A percentile compares a stretch with the other conserved stretches of the same genome.
These are phyloP conservation scores for Suillus hirtellus DNA, from an alignment of 768 basidiomycete species.

Conservation along the genomic window DNA sequence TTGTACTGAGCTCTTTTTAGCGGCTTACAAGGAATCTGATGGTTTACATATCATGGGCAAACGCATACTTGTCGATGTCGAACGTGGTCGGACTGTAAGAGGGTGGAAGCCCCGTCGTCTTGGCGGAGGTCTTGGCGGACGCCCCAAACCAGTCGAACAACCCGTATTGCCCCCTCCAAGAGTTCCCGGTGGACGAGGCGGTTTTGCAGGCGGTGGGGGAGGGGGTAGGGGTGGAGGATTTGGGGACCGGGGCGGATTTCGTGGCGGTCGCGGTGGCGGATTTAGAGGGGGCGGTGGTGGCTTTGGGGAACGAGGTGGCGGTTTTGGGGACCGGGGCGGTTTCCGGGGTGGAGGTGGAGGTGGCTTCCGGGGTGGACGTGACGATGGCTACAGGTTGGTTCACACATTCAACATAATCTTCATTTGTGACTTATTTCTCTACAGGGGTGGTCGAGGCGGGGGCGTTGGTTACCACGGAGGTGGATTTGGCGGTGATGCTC, in stretches of 20 bases:
- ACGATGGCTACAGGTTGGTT: slow-evolving; percentile 54
- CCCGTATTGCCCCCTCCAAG: slow-evolving; percentile 32
- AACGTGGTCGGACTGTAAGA: slow-evolving; percentile 95
- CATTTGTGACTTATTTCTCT: slow-evolving; percentile 20
- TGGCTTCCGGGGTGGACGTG: slow-evolving; percentile 44
- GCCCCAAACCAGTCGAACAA: slow-evolving; percentile 76
- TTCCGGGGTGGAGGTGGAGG: slow-evolving; percentile 44
- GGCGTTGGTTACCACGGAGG: slow-evolving; percentile 72
- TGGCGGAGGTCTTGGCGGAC: slow-evolving; percentile 98
- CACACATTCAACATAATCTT: neutral
- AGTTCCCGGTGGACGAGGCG: slow-evolving; percentile 39
- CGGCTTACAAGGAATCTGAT: slow-evolving; percentile 98
- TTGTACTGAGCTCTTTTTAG: slow-evolving; percentile 38
- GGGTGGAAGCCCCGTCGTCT: slow-evolving; percentile 98
- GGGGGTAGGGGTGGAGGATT: slow-evolving; percentile 27
- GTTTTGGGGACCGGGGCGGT: slow-evolving; percentile 37
- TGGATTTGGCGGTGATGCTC: slow-evolving; percentile 56
- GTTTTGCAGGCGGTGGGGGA: slow-evolving; percentile 46
- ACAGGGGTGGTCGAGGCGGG: slow-evolving; percentile 64
- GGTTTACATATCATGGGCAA: slow-evolving; percentile 96
- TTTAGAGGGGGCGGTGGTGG: slow-evolving; percentile 39
- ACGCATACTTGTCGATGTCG: slow-evolving; percentile 95
- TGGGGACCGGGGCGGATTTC: slow-evolving; percentile 35
- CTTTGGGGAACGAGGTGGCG: slow-evolving; percentile 36
- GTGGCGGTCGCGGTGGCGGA: slow-evolving; percentile 39